Evolutionary conservation across 2,329 filamentous ascomycete species (phyloP).

Genomic region (Metarhizium sp.): DNA sequence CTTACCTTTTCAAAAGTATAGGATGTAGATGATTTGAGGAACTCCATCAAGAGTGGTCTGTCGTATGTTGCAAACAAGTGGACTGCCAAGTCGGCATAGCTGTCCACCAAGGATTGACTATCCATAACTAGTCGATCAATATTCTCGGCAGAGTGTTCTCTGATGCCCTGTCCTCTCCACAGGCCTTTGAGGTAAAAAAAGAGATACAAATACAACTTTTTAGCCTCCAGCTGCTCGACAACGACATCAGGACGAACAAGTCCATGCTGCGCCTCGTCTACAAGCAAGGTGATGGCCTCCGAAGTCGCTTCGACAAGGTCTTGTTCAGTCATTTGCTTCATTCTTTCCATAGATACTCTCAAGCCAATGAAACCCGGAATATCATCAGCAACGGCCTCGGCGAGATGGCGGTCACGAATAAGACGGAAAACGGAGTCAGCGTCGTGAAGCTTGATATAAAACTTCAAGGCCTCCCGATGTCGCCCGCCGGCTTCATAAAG

Average conservation of each 20-base stretch:
- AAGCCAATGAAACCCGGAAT: conserved; percentile 82
- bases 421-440: conserved; percentile 80
- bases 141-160: conserved; percentile 42
- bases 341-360: conserved; percentile 64
- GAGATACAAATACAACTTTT: conserved; percentile 63
- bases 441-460: conserved; percentile 85
- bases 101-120: conserved; percentile 64
- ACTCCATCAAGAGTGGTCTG: conserved; percentile 71
- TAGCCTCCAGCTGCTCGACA: conserved; percentile 63
- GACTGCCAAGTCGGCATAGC: conserved; percentile 79
- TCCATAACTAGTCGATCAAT: conserved; percentile 49
- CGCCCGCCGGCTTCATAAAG: conserved; percentile 75
- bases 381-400: conserved; percentile 81
- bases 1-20: conserved; percentile 74
- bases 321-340: conserved; percentile 51
- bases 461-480: conserved; percentile 74
- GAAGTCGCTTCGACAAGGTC: conserved; percentile 73
- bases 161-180: conserved; percentile 66
- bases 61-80: conserved; percentile 81
- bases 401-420: conserved; percentile 81
- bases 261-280: conserved; percentile 84
- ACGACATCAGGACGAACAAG: conserved; percentile 72
- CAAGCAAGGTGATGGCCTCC: conserved; percentile 78
- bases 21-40: conserved; percentile 72
- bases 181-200: conserved; percentile 87